Base-by-base conservation (phyloP, 2,329 filamentous ascomycete genomes). In the Trichoderma guizhouense region DNA sequence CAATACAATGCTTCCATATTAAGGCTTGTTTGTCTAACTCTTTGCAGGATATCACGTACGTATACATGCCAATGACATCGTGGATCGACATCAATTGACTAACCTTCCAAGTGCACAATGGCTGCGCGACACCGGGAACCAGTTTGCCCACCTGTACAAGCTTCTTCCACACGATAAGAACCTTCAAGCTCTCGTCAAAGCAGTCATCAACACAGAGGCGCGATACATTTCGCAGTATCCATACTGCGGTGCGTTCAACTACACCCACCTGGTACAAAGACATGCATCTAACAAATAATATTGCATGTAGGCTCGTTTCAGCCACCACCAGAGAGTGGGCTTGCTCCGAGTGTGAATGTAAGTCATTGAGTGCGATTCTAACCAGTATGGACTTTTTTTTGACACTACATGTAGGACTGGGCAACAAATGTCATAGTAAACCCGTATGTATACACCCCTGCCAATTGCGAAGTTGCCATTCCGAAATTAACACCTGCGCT, bases 91-190 rank as follows among this genome's bases (percentile, higher is more conserved):
- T 43, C 5, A 32, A 14, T 51, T 26, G 1, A 51, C 57, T 69
- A 26, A 69, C 8, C 14, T 6, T 21, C 15, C 9, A 43, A 78
- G 76, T 24, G 76, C 77, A 6, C 76, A 78, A 83, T 97, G 94
- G 94, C 84, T 97, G 71, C 90, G 94, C 58, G 94, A 97, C 80
- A 95, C 93, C 14, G 88, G 90, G 18, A 92, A 92, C 76, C 91
- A 93, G 79, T 86, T 93, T 80, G 89, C 91, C 75, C 91, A 90
- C 34, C 91, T 93, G 76, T 84, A 90, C 60, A 85, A 88, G 1
- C 81, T 93, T 12, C 81, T 93, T 21, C 81, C 81, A 7, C 84
- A 85, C 4, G 80, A 83, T 5, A 83, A 90, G 76, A 91, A 90
- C 0, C 84, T 93, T 24, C 90, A 91, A 39, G 89, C 87, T 26